Base-by-base conservation (phyloP, 2,329 filamentous ascomycete species). In the Monilinia fructigena region DNA sequence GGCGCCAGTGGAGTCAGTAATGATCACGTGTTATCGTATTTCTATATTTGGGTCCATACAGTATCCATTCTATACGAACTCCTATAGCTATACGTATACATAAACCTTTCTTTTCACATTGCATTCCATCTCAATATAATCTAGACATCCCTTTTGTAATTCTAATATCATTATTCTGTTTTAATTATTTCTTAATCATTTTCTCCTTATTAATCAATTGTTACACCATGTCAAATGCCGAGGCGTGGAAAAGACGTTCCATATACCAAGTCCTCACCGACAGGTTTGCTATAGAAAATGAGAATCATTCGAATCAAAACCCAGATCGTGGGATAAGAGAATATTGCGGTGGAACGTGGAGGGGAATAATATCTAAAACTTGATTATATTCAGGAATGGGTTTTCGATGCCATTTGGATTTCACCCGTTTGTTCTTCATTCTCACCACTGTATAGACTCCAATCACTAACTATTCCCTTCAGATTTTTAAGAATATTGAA, bases 341-440 rank as follows among this genome's bases (percentile, higher is more conserved):
- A 23, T 82, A 82, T 72, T 83, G 82, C 65, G 80, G 80, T 54
- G 81, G 81, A 31, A 79, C 78, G 16, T 83, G 77, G 72, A 67
- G 73, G 52, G 82, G 82, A 6, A 77, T 83, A 59, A 79, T 78
- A 35, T 77, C 80, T 65, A 72, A 78, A 78, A 52, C 75, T 82
- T 53, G 80, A 81, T 71, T 82, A 82, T 69, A 81, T 82, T 66
- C 77, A 81, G 67, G 74, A 58, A 78, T 79, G 77, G 78, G 73
- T 48, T 74, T 74, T 74, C 53, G 72, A 73, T 40, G 73, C 73
- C 12, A 71, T 75, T 26, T 66, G 64, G 64, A 66, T 66, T 38
- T 66, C 64, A 14, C 64, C 64, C 14, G 64, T 66, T 23, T 42
- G 58, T 63, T 38, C n/a, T 38, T 26, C 12, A 23, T 11, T 16